Evolutionary conservation across 176 grass and related monocot species (phyloP), one percentile per base, ranked within the genome.

Genomic region (Saccharum officinarum): DNA sequence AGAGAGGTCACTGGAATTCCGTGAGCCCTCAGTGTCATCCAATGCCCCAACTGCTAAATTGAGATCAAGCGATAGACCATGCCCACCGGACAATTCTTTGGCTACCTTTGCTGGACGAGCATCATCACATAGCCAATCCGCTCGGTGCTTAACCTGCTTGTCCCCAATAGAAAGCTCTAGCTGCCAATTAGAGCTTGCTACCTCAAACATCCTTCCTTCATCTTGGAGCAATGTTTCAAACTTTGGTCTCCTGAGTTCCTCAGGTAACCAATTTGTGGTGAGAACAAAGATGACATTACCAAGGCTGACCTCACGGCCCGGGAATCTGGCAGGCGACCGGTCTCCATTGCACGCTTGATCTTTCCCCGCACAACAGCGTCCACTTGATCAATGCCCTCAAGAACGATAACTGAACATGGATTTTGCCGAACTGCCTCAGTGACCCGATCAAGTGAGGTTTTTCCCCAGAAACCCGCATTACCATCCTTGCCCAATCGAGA

Each of bases 221-320:
- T 40, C 79, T 77, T 69, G 86, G 47, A 97, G 55, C 63, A 91
- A 79, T 13, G 82, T 77, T 68, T 89, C 87, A 2, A 89, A 42
- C 16, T 89, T 83, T 20, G 82, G 79, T 57, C 78, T 86, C 33
- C 69, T 90, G 10, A 91, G 72, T 76, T 94, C 90, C 31, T 95
- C 91, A 18, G 85, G 94, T 73, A 99, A 77, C 97, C 97, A 99
- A 72, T 86, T 76, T 4, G 90, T 87, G 25, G 94, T 94, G 31
- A 99, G 88, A 61, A 99, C 88, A 83, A 99, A 91, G 69, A 94
- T 92, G 46, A 92, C 88, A 59, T 91, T 99, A 11, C 94, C 92
- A 59, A 99, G 82, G 83, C 79, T 87, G 79, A 97, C 86, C 84
- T 99, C 97, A 71, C 97, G 92, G 10, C 97, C 25, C 88, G 85